Evolutionary conservation across 1,139 yeast genomes (phyloP), one percentile per base, ranked within the genome.

Genomic region (Debaryomycetaceae sp.): DNA sequence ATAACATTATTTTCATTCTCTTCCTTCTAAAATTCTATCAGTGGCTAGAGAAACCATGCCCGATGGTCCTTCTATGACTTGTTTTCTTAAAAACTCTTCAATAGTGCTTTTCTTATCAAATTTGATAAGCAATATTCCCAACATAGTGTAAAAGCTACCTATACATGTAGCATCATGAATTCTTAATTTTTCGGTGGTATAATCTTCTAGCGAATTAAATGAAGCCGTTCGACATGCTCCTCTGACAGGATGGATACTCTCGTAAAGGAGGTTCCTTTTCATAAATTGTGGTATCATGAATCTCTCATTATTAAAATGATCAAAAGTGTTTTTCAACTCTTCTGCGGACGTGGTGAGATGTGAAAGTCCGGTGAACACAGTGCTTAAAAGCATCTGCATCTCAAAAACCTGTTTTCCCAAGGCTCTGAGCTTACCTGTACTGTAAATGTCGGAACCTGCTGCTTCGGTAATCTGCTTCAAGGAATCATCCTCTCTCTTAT

Each of bases 101-200:
- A 51, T 47, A 3, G 61, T 58, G 8, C 41, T 41, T 9, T 51
- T 49, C 18, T 51, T 51, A 11, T 62, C 66, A 39, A 52, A 65
- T 42, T 66, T 70, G 6, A 55, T 40, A n/a, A 54, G 49, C 9
- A 70, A 41, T 17, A 72, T 26, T 1, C 78, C 78, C 6, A 71
- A 46, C 60, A 72, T 49, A 3, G 73, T 63, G 44, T 65, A 65
- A 42, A 72, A 71, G 36, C 72, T 60, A 5, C 69, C 73, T 5
- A 70, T 51, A 22, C 61, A 45, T 0, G 74, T 55, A 8, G 51
- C 46, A 18, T 63, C 61, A 18, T 48, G 45, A 2, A 70, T 55
- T 17, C 34, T 39, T 5, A 35, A 24, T 34, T 47, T 44, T 32
- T 41, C 45, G 5, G 30, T 35, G 9, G 42, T 31, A 31, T 45